phyloP scores from a whole-genome alignment of 2,329 filamentous ascomycete genomes.

The Fusarium clavum region DNA sequence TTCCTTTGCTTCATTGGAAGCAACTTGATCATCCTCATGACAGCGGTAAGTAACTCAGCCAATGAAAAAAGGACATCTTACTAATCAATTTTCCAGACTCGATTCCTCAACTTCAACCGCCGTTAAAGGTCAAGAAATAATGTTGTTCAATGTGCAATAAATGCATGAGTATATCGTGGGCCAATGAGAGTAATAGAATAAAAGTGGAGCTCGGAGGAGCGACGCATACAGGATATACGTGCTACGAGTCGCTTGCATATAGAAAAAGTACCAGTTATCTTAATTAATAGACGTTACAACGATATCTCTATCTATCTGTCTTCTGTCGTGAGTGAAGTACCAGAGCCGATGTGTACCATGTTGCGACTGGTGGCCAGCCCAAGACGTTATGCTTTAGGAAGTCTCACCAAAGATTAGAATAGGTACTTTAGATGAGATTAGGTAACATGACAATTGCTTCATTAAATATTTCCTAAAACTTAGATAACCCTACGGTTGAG shows the following conservation, averaged over 20 bases:
- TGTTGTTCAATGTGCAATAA: background rate
- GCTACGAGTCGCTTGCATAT: background rate
- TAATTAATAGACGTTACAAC: background rate
- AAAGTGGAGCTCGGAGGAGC: background rate
- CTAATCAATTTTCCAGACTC: constrained; percentile 52
- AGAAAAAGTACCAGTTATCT: background rate
- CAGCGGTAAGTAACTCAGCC: constrained; percentile 59
- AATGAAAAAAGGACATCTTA: background rate
- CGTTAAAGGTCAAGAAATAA: constrained; percentile 49
- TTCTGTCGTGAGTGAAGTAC: background rate
- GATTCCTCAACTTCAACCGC: constrained; percentile 65
- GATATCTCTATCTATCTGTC: background rate
- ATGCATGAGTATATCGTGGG: background rate
- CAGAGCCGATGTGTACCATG: background rate
- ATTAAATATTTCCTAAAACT: background rate
- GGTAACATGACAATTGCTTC: background rate
- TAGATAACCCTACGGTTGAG: background rate
- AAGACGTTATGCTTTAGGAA: background rate
- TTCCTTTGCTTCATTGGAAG: constrained; percentile 79
- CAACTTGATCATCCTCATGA: constrained; percentile 74
- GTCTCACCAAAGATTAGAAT: background rate
- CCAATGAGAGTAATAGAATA: background rate
- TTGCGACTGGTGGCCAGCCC: background rate
- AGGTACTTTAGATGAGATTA: background rate
- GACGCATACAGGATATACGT: background rate